phyloP scores from a whole-genome alignment of 2,329 filamentous ascomycete species.

The Parascedosporium putredinis region DNA sequence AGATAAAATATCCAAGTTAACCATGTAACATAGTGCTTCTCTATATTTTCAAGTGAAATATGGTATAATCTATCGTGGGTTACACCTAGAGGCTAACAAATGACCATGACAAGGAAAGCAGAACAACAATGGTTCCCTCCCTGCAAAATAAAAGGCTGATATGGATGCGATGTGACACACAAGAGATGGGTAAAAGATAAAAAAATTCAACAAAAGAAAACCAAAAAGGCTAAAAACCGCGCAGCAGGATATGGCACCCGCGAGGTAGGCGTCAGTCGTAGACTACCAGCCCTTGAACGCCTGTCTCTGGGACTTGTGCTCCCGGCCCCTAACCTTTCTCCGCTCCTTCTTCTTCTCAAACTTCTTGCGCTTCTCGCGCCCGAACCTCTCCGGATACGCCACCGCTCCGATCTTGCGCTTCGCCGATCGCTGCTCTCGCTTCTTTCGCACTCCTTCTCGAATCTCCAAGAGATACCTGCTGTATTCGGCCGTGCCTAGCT shows the following conservation, averaged over 20 bases:
- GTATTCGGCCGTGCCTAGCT: constrained; percentile 71
- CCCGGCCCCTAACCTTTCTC: constrained; percentile 66
- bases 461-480: constrained; percentile 64
- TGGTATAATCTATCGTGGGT: constrained; percentile 7
- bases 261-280: background rate
- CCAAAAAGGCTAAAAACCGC: no score
- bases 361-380: constrained; percentile 70
- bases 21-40: constrained; percentile 14
- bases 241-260: background rate
- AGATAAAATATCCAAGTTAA: constrained; percentile 10
- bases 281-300: constrained; percentile 47
- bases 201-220: constrained; percentile 4
- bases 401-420: constrained; percentile 90
- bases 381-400: constrained; percentile 67
- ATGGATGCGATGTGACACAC: no score
- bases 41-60: constrained; percentile 16
- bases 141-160: no score
- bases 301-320: constrained; percentile 61
- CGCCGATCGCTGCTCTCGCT: constrained; percentile 61
- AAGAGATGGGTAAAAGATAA: no score
- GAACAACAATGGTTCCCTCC: no score
- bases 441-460: constrained; percentile 59
- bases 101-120: no score
- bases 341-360: constrained; percentile 75
- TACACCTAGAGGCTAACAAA: no score